Conservation (phyloP, 306 rosid genomes). For the Acmispon strigosus region DNA sequence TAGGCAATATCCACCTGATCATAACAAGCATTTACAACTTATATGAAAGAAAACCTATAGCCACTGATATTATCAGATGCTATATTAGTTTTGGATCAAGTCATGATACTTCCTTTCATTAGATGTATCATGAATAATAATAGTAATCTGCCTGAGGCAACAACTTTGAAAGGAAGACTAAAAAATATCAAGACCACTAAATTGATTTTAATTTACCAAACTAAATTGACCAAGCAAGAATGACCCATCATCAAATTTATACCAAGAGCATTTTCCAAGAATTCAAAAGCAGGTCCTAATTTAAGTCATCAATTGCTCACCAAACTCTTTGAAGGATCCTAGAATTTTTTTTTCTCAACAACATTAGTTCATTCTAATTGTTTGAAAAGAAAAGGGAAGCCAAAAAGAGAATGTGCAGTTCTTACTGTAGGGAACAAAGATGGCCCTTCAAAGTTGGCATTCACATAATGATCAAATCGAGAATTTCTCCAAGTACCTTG, state of each 20-base stretch:
- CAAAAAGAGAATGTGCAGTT: not conserved
- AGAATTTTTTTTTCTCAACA: not conserved
- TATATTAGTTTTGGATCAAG: not conserved
- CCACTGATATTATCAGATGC: not conserved
- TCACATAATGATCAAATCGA: conserved; percentile 74
- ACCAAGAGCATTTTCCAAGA: conserved; percentile 65
- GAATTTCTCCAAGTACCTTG: conserved; percentile 74
- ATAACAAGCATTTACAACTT: conserved; percentile 14
- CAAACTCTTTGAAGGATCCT: conserved; percentile 65
- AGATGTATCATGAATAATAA: not conserved
- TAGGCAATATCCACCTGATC: conserved; percentile 73
- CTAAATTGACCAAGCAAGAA: conserved; percentile 68
- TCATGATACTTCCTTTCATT: not conserved
- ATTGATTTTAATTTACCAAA: conserved; percentile 39
- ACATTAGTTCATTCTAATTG: not conserved
- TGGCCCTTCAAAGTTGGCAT: conserved; percentile 42
- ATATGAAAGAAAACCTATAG: not conserved
- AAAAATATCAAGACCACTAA: not conserved
- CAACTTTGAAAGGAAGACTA: not conserved
- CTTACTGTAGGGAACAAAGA: conserved; percentile 58
- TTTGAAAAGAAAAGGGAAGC: not conserved
- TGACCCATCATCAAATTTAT: conserved; percentile 70
- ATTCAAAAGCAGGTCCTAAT: conserved; percentile 59
- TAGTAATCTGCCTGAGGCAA: not conserved
- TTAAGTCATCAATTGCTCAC: conserved; percentile 45